Evolutionary conservation across 1,284 basidiomycete genomes (phyloP).

Genomic region (Cryptococcus hybrid): DNA sequence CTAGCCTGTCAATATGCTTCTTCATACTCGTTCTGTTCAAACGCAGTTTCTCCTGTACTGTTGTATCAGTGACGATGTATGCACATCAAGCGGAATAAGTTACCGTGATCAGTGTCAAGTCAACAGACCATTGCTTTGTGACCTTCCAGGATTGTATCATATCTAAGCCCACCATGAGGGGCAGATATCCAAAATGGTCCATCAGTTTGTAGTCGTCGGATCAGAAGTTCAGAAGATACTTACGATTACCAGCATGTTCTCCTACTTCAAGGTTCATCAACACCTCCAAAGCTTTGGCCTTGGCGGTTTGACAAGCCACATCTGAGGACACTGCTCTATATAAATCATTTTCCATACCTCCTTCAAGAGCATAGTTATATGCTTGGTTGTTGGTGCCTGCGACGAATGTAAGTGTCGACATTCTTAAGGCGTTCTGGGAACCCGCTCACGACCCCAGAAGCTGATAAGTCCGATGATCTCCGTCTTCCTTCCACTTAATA

Average conservation of each 20-base stretch:
- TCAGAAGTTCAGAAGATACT: conserved; percentile 6
- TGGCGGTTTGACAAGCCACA: conserved; percentile 49
- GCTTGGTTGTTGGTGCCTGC: conserved; percentile 70
- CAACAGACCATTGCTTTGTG: conserved; percentile 75
- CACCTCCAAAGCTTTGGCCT: conserved; percentile 69
- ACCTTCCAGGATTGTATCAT: conserved; percentile 57
- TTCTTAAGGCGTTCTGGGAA: not conserved
- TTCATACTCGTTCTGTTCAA: conserved; percentile 59
- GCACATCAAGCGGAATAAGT: conserved; percentile 59
- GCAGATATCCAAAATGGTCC: conserved; percentile 56
- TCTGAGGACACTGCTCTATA: conserved; percentile 77
- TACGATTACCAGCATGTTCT: conserved; percentile 40
- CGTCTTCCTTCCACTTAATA: conserved; percentile 84
- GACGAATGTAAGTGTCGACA: not conserved
- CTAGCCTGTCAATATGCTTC: conserved; percentile 64
- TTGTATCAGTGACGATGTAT: conserved; percentile 48
- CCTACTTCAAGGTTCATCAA: conserved; percentile 64
- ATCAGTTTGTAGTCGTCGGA: not conserved
- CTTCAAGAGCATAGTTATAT: conserved; percentile 52
- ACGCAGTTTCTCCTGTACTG: conserved; percentile 37
- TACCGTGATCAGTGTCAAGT: conserved; percentile 66
- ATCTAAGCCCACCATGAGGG: conserved; percentile 78
- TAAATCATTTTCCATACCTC: conserved; percentile 40
- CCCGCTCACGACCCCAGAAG: conserved; percentile 63
- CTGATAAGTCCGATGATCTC: conserved; percentile 83